phyloP scores from a whole-genome alignment of 192 early-diverging fungal species.

The Coemansia furcata region DNA sequence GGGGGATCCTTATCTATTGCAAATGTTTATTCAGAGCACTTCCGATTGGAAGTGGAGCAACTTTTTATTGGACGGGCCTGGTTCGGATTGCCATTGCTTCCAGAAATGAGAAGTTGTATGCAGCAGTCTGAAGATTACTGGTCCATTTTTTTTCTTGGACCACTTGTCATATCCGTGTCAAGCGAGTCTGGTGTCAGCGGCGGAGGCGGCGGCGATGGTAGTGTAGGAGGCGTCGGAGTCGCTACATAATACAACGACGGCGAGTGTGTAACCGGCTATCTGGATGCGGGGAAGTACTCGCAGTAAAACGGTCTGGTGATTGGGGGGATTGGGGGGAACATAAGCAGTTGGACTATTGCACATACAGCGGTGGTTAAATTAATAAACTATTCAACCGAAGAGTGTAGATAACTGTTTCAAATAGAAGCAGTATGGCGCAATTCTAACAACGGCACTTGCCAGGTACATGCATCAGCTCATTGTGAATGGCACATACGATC shows the following conservation, averaged over 20 bases:
- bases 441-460: not conserved
- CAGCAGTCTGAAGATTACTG: not conserved
- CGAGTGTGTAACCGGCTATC: not conserved
- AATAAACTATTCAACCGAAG: not conserved
- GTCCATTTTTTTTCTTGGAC: not conserved
- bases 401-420: not conserved
- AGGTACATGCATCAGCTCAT: constrained; percentile 1
- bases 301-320: not conserved
- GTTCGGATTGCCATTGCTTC: constrained; percentile 6
- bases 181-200: not conserved
- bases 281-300: not conserved
- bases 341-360: not conserved
- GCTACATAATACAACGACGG: not conserved
- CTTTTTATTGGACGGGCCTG: not conserved
- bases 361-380: constrained; percentile 3
- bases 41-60: not conserved
- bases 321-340: not conserved
- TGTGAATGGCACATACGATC: not conserved
- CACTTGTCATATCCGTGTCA: not conserved
- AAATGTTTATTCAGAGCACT: not conserved
- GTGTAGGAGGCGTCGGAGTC: not conserved
- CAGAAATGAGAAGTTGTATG: constrained; percentile 1
- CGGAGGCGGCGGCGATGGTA: not conserved
- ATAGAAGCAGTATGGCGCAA: not conserved
- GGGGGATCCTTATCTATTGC: not conserved